A percentile compares a stretch with the other conserved stretches of the same genome.
These are phyloP conservation scores for Dendrobium chrysotoxum DNA, from an alignment of 106 monocot species.

Conservation along the genomic window DNA sequence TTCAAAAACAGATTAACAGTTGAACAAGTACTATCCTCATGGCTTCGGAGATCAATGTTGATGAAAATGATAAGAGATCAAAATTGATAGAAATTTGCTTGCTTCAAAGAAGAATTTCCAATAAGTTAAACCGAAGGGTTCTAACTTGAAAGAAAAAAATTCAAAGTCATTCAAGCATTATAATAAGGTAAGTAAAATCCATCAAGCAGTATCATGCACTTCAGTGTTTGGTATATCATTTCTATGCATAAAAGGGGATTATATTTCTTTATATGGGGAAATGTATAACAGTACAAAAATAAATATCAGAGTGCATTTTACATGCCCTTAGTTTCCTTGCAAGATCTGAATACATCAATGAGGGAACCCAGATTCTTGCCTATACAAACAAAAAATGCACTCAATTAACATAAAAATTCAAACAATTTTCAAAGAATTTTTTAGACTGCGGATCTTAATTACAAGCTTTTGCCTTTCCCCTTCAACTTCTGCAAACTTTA, in stretches of 20 bases:
- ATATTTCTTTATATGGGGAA: background rate
- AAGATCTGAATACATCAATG: constrained; percentile 67
- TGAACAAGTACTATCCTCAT: too few relatives aligned
- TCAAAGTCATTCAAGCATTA: too few relatives aligned
- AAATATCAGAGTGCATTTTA: background rate
- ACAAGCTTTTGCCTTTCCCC: constrained; percentile 97
- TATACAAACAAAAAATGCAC: constrained; percentile 37
- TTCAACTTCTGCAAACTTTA: constrained; percentile 95
- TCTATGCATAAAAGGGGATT: background rate
- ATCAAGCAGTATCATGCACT: background rate
- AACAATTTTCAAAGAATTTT: constrained; percentile 60
- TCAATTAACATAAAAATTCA: constrained; percentile 1
- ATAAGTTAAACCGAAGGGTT: too few relatives aligned
- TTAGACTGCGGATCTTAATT: constrained; percentile 74
- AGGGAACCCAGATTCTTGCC: constrained; percentile 27
- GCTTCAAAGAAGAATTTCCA: too few relatives aligned
- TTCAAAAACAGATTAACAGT: too few relatives aligned
- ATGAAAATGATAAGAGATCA: too few relatives aligned
- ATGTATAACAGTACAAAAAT: background rate
- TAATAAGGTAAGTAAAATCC: too few relatives aligned
- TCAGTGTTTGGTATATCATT: background rate
- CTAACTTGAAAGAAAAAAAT: too few relatives aligned
- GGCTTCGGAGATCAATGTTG: too few relatives aligned
- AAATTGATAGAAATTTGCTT: too few relatives aligned
- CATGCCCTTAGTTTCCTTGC: constrained; percentile 26